These are phyloP conservation scores for Dichomitus squalens DNA, from an alignment of 1,284 basidiomycete species.

Conservation along the genomic window DNA sequence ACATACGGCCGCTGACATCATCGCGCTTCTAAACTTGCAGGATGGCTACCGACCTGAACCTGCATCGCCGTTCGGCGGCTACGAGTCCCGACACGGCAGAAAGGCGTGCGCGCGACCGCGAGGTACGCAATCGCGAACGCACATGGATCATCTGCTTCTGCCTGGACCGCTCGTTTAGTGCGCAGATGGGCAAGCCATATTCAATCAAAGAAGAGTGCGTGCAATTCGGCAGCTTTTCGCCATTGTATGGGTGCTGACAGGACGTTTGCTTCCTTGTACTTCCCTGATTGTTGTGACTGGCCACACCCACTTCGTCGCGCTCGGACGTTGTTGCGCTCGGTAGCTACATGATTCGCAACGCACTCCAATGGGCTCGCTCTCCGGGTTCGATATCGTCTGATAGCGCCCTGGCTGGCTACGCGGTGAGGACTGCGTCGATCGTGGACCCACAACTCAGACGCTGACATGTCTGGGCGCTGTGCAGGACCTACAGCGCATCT, in stretches of 20 bases:
- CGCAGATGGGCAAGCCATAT: constrained; percentile 92
- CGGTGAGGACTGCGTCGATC: constrained; percentile 48
- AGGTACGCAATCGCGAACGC: constrained; percentile 92
- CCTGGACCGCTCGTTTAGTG: constrained; percentile 88
- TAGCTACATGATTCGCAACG: constrained; percentile 88
- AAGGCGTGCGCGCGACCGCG: constrained; percentile 70
- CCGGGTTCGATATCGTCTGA: constrained; percentile 67
- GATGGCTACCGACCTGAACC: constrained; percentile 95
- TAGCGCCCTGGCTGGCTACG: constrained; percentile 65
- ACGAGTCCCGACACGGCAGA: constrained; percentile 74
- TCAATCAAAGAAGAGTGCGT: constrained; percentile 85
- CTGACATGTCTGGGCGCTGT: constrained; percentile 11
- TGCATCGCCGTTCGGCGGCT: constrained; percentile 86
- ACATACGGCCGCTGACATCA: constrained; percentile 16
- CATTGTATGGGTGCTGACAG: constrained; percentile 19
- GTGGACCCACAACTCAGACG: constrained; percentile 14
- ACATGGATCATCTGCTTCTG: constrained; percentile 94
- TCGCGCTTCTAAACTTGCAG: constrained; percentile 40
- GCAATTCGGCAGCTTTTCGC: constrained; percentile 14
- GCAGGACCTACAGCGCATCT: constrained; percentile 84
- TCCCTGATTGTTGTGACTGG: constrained; percentile 18
- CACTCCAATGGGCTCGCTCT: constrained; percentile 69
- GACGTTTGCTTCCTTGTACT: constrained; percentile 6
- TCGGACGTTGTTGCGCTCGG: constrained; percentile 14
- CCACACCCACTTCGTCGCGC: constrained; percentile 1